These are phyloP conservation scores for Exserohilum turcica DNA, from an alignment of 2,329 filamentous ascomycete species.

Conservation along the genomic window DNA sequence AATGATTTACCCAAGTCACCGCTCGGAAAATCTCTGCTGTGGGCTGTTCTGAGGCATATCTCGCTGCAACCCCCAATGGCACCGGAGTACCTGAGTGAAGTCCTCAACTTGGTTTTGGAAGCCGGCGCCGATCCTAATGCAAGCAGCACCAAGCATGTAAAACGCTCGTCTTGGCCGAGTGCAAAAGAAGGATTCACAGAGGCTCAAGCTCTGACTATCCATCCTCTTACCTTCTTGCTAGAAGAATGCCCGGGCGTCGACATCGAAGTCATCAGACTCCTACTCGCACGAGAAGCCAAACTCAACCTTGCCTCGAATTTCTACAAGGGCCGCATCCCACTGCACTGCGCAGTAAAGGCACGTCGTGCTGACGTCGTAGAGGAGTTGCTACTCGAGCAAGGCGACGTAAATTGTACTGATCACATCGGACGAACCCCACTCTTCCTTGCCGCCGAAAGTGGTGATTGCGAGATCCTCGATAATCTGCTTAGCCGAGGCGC, in stretches of 20 bases:
- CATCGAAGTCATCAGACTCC: conserved; percentile 27
- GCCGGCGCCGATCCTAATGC: conserved; percentile 30
- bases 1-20: conserved; percentile 25
- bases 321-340: conserved; percentile 31
- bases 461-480: conserved; percentile 28
- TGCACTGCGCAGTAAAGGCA: conserved; percentile 34
- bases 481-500: conserved; percentile 26
- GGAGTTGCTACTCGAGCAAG: conserved; percentile 25
- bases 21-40: conserved; percentile 26
- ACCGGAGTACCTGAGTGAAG: conserved; percentile 24
- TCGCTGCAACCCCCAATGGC: conserved; percentile 19
- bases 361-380: conserved; percentile 34
- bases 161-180: conserved; percentile 15
- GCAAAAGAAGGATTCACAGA: conserved; percentile 11
- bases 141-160: conserved; percentile 15
- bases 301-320: conserved; percentile 26
- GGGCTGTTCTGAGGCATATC: conserved; percentile 29
- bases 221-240: conserved; percentile 33
- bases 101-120: conserved; percentile 23
- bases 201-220: conserved; percentile 13
- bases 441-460: conserved; percentile 27
- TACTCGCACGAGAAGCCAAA: conserved; percentile 29
- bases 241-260: conserved; percentile 30
- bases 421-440: conserved; percentile 26
- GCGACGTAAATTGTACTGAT: conserved; percentile 26